phyloP scores from a whole-genome alignment of 164 flowering plant species.

The grape (Vitis vinifera) region ASM3070453v1 NC_081823.1:983001-983500 shows the following conservation, averaged over 20 bases:
- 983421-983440: conserved; percentile 30
- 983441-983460: conserved; percentile 8
- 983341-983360: conserved; percentile 17
- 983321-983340: not conserved
- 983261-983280: conserved; percentile 13
- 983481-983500: not conserved
- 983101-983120: conserved; percentile 18
- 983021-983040: no score
- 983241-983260: conserved; percentile 11
- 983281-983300: conserved; percentile 9
- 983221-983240: conserved; percentile 24
- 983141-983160: conserved; percentile 6
- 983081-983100: conserved; percentile 1
- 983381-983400: conserved; percentile 16
- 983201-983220: conserved; percentile 12
- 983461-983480: not conserved
- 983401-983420: conserved; percentile 18
- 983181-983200: not conserved
- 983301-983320: conserved; percentile 9
- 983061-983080: not conserved
- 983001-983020: no score
- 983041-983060: no score
- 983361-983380: conserved; percentile 19
- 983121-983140: conserved; percentile 16
- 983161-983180: conserved; percentile 25